Evolutionary conservation across 371 early-diverging fungal species (phyloP), one percentile per base, ranked within the genome.

Genomic region (Mortierella polycephala): DNA sequence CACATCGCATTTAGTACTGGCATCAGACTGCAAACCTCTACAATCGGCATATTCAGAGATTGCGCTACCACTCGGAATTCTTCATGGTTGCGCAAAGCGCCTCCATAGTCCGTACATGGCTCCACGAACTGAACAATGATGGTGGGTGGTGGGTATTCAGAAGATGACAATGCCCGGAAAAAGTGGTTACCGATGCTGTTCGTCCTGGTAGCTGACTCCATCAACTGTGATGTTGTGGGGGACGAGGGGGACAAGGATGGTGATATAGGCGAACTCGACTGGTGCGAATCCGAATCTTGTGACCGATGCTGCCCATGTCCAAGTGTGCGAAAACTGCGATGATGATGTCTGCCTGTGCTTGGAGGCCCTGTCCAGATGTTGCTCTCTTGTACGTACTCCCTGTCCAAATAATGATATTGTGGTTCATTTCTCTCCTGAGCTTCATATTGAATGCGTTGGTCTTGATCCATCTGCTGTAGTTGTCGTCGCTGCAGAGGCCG

Each of bases 21-120:
- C 64, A 64, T 49, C 57, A 57, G 13, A 40, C 57, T 64, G 49
- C 64, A 57, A 18, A 64, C 50, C 20, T 64, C 50, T 14, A 46
- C 20, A 39, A 64, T 64, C 0, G 57, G 57, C 18, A 64, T 30
- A 10, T 16, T 46, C 9, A 64, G 57, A 5, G 21, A 40, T 20
- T 30, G 56, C 0, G 40, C 20, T 2, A 49, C 56, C 40, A 47
- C 57, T 46, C 57, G 54, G 57, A 64, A 63, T 13, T 49, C 13
- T 40, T 64, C 57, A 30, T 63, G 54, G 37, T 55, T 63, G 10
- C 45, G 63, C 46, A 55, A 23, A 5, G 63, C 63, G n/a, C 63
- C 63, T 40, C 1, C 30, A 42, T 52, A 45, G 46, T 54, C 37
- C 13, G 37, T 45, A 20, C 39, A 23, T 37, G 64, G 50, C 14